phyloP scores from a whole-genome alignment of 345 rosid genomes.

The Hypericum perforatum region DNA sequence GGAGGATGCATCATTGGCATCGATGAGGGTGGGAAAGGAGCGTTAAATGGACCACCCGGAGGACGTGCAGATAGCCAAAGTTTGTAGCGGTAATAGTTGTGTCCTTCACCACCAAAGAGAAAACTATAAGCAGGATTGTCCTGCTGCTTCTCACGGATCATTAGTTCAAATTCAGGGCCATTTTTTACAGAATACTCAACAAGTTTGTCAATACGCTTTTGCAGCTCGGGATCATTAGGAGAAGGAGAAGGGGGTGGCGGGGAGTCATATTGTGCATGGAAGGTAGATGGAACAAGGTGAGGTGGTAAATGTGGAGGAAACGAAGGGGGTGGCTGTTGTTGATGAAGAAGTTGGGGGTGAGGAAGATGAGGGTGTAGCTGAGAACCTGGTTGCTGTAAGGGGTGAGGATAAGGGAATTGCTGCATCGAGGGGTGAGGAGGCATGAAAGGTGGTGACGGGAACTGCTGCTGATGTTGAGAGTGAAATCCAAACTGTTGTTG shows the following conservation, averaged over 20 bases:
- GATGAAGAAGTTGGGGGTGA: constrained; percentile 40
- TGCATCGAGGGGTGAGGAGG: constrained; percentile 66
- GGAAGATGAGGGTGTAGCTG: constrained; percentile 38
- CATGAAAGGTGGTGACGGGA: constrained; percentile 55
- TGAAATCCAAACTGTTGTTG: constrained; percentile 67
- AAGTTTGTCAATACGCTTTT: constrained; percentile 91
- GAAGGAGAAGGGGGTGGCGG: constrained; percentile 61
- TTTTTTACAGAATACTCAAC: constrained; percentile 83
- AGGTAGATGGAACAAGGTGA: constrained; percentile 56
- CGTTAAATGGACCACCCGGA: constrained; percentile 47
- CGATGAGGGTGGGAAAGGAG: constrained; percentile 50
- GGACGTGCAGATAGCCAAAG: constrained; percentile 63
- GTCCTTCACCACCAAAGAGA: constrained; percentile 92
- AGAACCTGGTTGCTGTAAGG: constrained; percentile 61
- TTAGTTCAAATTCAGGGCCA: constrained; percentile 93
- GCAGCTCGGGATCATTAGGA: constrained; percentile 94
- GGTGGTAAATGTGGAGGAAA: constrained; percentile 64
- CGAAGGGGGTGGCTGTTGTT: constrained; percentile 52
- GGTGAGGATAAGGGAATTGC: constrained; percentile 78
- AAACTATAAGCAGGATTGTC: constrained; percentile 88
- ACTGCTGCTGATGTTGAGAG: constrained; percentile 63
- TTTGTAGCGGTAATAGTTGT: constrained; percentile 75
- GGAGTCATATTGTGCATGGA: constrained; percentile 56
- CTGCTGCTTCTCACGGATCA: constrained; percentile 91
- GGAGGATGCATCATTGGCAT: constrained; percentile 56